phyloP scores from a whole-genome alignment of 202 grass and related monocot species.

The Setaria viridis region DNA sequence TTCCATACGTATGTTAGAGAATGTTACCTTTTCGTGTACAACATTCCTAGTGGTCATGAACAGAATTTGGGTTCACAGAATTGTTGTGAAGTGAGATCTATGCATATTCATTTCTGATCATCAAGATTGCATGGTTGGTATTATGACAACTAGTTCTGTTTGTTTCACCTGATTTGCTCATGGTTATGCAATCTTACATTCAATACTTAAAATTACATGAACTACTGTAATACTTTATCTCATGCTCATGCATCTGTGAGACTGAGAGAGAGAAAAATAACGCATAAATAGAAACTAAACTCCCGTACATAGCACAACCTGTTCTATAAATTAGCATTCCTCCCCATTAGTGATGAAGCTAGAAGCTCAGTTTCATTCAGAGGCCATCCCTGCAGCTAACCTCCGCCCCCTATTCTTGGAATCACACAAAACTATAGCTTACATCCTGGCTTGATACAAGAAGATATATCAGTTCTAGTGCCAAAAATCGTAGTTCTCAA shows the following conservation, averaged over 20 bases:
- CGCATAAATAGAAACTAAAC: neutral
- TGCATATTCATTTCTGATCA: constrained; percentile 21
- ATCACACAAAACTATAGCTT: neutral
- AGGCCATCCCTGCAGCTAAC: neutral
- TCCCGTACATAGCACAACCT: neutral
- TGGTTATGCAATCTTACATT: neutral
- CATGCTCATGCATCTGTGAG: constrained; percentile 19
- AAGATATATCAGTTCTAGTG: neutral
- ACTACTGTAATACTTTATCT: neutral
- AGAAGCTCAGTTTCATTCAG: neutral
- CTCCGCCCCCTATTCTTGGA: neutral
- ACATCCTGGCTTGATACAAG: neutral
- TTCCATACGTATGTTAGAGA: neutral
- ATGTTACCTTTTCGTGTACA: constrained; percentile 42
- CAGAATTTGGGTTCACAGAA: constrained; percentile 41
- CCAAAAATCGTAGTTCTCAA: neutral
- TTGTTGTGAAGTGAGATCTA: constrained; percentile 44
- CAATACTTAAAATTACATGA: neutral
- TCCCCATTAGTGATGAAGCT: neutral
- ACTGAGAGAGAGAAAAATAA: neutral
- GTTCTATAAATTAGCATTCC: neutral
- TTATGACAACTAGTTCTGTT: neutral
- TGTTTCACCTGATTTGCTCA: constrained; percentile 31
- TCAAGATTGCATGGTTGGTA: constrained; percentile 51
- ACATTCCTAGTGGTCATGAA: constrained; percentile 34